Percentiles rank a stretch among this genome's conserved stretches.
Evolutionary conservation across 2,329 filamentous ascomycete genomes (phyloP).

Genomic region (Alternaria consortialis): DNA sequence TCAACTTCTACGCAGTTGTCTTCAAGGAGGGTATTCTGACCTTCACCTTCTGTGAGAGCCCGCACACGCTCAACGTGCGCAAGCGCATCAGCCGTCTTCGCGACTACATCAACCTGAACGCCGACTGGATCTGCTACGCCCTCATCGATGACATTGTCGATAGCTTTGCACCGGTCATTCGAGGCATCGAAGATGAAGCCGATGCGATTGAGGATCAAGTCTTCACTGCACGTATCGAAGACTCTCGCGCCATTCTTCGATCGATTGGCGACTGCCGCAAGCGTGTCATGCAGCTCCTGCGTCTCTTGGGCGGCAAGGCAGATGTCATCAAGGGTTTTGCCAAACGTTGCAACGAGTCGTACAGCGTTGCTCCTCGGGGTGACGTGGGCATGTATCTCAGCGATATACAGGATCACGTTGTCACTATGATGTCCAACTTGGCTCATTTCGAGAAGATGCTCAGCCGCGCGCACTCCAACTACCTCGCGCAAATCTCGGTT

Average conservation of each 20-base stretch:
- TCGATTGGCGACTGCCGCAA: conserved; percentile 91
- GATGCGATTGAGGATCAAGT: conserved; percentile 96
- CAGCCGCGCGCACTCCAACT: conserved; percentile 92
- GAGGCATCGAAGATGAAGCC: conserved; percentile 84
- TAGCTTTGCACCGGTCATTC: conserved; percentile 89
- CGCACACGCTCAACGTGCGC: conserved; percentile 86
- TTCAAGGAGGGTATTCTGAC: conserved; percentile 95
- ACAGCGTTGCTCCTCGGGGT: conserved; percentile 91
- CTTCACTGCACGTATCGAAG: conserved; percentile 88
- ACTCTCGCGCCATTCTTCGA: conserved; percentile 86
- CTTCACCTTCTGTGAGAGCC: conserved; percentile 90
- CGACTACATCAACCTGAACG: conserved; percentile 92
- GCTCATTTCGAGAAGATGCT: conserved; percentile 98
- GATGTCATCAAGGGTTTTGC: conserved; percentile 97
- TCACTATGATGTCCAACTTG: conserved; percentile 98
- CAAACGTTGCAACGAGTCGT: conserved; percentile 98
- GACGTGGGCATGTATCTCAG: conserved; percentile 96
- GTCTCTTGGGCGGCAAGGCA: conserved; percentile 94
- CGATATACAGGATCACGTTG: conserved; percentile 98
- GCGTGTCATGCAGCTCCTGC: conserved; percentile 92
- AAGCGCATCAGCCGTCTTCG: conserved; percentile 91
- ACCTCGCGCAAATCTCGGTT: conserved; percentile 91
- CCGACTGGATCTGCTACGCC: conserved; percentile 99
- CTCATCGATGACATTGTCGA: conserved; percentile 99
- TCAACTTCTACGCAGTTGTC: conserved; percentile 96